Conservation (phyloP, 2,329 filamentous ascomycete species). For the Fusarium neocosmosporiellum region DNA sequence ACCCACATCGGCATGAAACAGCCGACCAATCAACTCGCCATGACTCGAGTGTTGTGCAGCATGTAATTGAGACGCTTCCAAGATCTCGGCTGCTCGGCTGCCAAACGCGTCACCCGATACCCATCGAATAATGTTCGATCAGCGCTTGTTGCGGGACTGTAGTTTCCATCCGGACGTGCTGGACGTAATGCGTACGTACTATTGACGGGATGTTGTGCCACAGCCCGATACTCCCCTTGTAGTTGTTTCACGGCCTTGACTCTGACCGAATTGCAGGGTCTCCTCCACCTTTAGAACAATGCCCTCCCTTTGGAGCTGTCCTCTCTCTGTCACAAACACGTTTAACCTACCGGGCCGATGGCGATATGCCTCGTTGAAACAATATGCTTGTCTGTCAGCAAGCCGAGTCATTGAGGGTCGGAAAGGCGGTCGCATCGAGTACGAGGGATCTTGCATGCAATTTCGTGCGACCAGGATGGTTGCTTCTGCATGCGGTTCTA, state of each 20-base stretch:
- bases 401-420: not conserved
- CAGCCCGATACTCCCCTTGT: not conserved
- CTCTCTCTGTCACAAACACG: not conserved
- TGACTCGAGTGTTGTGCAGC: not conserved
- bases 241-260: conserved; percentile 6
- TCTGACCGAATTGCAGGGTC: not conserved
- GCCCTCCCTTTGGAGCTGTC: not conserved
- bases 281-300: not conserved
- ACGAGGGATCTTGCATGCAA: conserved; percentile 11
- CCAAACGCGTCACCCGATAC: not conserved
- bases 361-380: not conserved
- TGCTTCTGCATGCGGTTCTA: not conserved
- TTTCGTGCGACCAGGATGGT: conserved; percentile 1
- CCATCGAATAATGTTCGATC: not conserved
- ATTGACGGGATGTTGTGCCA: not conserved
- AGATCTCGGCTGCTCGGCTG: not conserved
- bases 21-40: not conserved
- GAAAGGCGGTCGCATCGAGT: not conserved
- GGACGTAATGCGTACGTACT: not conserved
- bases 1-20: not conserved
- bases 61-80: not conserved
- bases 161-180: not conserved
- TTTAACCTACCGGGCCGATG: not conserved
- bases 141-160: not conserved
- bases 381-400: not conserved